Base-by-base conservation (phyloP, 2,329 filamentous ascomycete genomes). In the Seiridium cupressi region DNA sequence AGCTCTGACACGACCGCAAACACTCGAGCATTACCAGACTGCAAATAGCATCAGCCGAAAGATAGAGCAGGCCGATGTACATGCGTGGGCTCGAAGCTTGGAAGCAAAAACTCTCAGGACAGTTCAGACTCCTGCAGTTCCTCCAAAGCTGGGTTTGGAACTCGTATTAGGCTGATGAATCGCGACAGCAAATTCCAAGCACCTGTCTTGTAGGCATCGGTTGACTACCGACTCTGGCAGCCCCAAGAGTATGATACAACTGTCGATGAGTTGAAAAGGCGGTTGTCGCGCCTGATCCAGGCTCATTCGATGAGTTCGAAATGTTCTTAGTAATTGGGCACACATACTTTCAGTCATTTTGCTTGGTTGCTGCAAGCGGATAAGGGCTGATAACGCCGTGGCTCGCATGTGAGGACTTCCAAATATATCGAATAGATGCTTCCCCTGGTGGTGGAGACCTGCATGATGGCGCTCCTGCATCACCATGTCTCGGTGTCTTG, bases 191-290 rank as follows among this genome's bases (percentile, higher is more conserved):
- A 26, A 26, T 26, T 26, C 18, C 18, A 26, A 26, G 18, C 18
- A 26, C 18, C 18, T 1, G 18, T 26, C 18, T 26, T 26, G 18
- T 26, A 26, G 18, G 18, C 18, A 26, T 26, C 18, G 18, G 18
- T 26, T 26, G 42, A 32, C 10, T 35, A 18, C 55, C 36, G 32
- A 9, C 10, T 36, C 8, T 32, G 11, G 36, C n/a, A 44, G 26
- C 18, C 18, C 7, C 32, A 34, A 8, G 46, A 44, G 36, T 11
- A 61, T 31, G 71, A 72, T 62, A 70, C 70, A 55, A 71, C 68
- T 26, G 59, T 72, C 2, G 70, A 73, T 31, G 71, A 73, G 60
- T 63, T 72, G n/a, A 66, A 70, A 57, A 67, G 62, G 54, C 61
- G 71, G 40, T 61, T 73, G 10, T 72, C 70, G 8, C 61, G 61